Conservation (phyloP, 768 basidiomycete genomes). For the Crucibulum laeve region DNA sequence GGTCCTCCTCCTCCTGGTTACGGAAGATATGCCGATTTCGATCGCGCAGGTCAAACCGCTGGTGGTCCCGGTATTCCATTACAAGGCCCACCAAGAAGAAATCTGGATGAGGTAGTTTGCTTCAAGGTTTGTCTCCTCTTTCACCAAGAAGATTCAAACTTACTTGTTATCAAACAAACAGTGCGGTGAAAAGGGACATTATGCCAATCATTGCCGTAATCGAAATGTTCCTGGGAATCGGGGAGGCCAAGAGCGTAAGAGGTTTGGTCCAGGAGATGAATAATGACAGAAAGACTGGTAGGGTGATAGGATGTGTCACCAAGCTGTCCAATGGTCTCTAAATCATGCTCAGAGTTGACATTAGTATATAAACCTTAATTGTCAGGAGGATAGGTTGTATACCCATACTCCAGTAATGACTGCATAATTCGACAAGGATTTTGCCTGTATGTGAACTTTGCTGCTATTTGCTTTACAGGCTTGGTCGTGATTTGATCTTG, state of each 20-base stretch:
- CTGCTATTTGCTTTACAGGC: too few relatives aligned
- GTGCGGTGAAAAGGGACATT: slow-evolving; percentile 93
- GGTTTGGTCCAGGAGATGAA: slow-evolving; percentile 29
- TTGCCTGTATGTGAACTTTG: too few relatives aligned
- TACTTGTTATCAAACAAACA: slow-evolving; percentile 19
- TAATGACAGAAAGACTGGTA: background rate
- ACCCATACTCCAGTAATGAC: too few relatives aligned
- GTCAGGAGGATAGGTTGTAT: too few relatives aligned
- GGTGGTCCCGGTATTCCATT: slow-evolving; percentile 16
- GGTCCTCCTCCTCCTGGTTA: slow-evolving; percentile 93
- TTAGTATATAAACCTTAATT: too few relatives aligned
- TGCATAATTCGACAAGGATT: too few relatives aligned
- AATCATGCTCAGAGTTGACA: too few relatives aligned
- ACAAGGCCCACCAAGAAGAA: slow-evolving; percentile 49
- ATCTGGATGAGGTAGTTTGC: slow-evolving; percentile 80
- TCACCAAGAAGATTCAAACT: background rate
- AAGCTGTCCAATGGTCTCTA: too few relatives aligned
- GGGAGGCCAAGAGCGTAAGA: slow-evolving; percentile 71
- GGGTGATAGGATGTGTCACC: too few relatives aligned
- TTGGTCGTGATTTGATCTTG: too few relatives aligned
- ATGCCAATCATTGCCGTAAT: slow-evolving; percentile 91
- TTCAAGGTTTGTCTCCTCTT: slow-evolving; percentile 60
- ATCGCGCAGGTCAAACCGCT: slow-evolving; percentile 44
- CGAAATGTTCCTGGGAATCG: slow-evolving; percentile 88
- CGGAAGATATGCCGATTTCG: slow-evolving; percentile 78